Evolutionary conservation across 148 eudicot species (phyloP).

Genomic region (Cornus suecica): DNA sequence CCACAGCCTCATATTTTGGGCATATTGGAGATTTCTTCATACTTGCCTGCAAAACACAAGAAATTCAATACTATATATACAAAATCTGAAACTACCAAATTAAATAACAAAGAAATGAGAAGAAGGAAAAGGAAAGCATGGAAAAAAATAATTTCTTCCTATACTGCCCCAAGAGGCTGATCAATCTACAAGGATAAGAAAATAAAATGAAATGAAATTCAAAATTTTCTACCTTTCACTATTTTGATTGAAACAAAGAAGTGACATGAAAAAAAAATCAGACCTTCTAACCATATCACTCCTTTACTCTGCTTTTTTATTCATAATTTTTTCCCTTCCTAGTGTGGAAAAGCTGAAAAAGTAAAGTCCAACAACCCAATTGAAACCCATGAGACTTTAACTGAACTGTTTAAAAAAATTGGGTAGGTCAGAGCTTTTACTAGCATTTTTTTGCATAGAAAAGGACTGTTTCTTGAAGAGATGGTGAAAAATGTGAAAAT

Average conservation of each 20-base stretch:
- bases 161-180: background rate
- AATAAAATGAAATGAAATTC: background rate
- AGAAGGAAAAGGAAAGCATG: background rate
- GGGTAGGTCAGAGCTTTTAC: slow-evolving; percentile 6
- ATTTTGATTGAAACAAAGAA: background rate
- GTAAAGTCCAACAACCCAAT: background rate
- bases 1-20: slow-evolving; percentile 16
- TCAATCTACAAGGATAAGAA: background rate
- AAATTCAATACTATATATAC: too few relatives aligned
- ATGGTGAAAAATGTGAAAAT: background rate
- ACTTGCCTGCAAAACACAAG: slow-evolving; percentile 12
- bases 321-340: too few relatives aligned
- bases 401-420: background rate
- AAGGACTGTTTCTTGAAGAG: background rate
- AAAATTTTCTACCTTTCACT: background rate
- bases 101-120: background rate
- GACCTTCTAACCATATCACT: background rate
- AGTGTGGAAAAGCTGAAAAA: too few relatives aligned
- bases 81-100: too few relatives aligned
- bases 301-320: background rate
- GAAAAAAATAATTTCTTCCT: background rate
- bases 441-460: background rate
- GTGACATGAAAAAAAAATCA: background rate
- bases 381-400: background rate
- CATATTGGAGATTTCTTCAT: slow-evolving; percentile 30